These are phyloP conservation scores for Periglandula ipomoeae DNA, from an alignment of 2,329 filamentous ascomycete genomes.

Conservation along the genomic window DNA sequence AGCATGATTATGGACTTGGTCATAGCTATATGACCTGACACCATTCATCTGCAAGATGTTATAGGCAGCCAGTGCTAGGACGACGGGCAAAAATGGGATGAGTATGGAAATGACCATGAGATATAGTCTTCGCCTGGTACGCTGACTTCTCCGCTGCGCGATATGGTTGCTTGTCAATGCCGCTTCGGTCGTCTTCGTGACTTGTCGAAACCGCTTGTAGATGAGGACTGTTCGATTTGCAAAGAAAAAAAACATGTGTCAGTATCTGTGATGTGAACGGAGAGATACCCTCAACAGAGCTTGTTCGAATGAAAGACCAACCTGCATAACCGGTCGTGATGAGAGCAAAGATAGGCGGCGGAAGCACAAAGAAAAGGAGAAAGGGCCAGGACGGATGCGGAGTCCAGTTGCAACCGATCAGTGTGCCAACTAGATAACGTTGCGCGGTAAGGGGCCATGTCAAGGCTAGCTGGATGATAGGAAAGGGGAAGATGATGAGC, in stretches of 20 bases:
- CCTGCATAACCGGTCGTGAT: slow-evolving; percentile 37
- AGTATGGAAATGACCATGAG: slow-evolving; percentile 45
- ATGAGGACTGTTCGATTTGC: slow-evolving; percentile 28
- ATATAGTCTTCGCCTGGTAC: slow-evolving; percentile 44
- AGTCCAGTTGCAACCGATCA: slow-evolving; percentile 39
- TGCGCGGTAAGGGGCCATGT: slow-evolving; percentile 37
- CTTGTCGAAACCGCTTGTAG: slow-evolving; percentile 37
- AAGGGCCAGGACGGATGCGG: slow-evolving; percentile 38
- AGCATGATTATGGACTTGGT: slow-evolving; percentile 28
- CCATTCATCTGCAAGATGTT: slow-evolving; percentile 28
- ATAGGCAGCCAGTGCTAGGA: slow-evolving; percentile 28
- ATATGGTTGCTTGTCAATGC: slow-evolving; percentile 31
- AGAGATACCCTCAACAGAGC: background rate
- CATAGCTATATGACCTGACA: slow-evolving; percentile 30
- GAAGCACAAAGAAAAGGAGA: slow-evolving; percentile 37
- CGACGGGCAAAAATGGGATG: slow-evolving; percentile 40
- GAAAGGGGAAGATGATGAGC: slow-evolving; percentile 45
- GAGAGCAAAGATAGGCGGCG: slow-evolving; percentile 33
- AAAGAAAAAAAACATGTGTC: background rate
- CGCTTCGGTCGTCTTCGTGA: slow-evolving; percentile 31
- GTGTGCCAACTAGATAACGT: slow-evolving; percentile 39
- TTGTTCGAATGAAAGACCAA: slow-evolving; percentile 22
- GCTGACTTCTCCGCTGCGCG: slow-evolving; percentile 33
- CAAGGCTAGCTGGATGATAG: slow-evolving; percentile 38
- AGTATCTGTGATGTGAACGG: background rate